Base-by-base conservation (phyloP, 192 early-diverging fungal species). In the Oehlia diaphana region DNA sequence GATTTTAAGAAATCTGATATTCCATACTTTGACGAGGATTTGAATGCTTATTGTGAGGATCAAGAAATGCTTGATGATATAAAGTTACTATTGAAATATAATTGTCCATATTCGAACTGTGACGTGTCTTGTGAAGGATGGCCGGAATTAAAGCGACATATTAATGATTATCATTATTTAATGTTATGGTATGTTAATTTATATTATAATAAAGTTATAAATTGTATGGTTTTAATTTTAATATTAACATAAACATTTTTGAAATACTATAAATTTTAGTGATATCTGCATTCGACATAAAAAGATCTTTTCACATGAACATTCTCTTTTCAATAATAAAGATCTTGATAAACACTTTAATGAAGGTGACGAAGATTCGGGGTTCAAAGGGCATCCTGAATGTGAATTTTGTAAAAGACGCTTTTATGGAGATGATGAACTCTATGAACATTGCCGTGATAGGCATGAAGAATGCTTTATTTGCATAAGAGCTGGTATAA, bases 381-480 rank as follows among this genome's bases (percentile, higher is more conserved):
- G 92, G 5, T 94, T 94, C 79, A 89, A 81, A 12, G 94, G 97
- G 13, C 97, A 99, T 80, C 97, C 97, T 5, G 84, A 91, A 65
- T 99, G 97, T 82, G 91, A 90, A 5, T 99, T 99, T 84, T 99
- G 97, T 83, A 84, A 86, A 47, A 88, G 75, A 35, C 80, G 87
- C 50, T 99, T 95, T 74, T 98, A 97, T 83, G 94, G 93, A 26
- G 89, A 94, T 64, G 97, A 99, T 81, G 95, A 98, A 81, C 87
- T 99, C n/a, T 98, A 90, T 84, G 93, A 94, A 31, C 97, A 99
- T 85, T 99, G 97, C 79, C 88, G 93, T 16, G 90, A 96, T 65
- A 92, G 90, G 77, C 97, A 99, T 83, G 97, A 99, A 81, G 92
- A 98, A 84, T 99, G 97, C 76, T 93, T 95, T 81, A 84, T 98